These are phyloP conservation scores for Cryptococcus maquisensis DNA, from an alignment of 1,284 basidiomycete genomes.

Conservation along the genomic window DNA sequence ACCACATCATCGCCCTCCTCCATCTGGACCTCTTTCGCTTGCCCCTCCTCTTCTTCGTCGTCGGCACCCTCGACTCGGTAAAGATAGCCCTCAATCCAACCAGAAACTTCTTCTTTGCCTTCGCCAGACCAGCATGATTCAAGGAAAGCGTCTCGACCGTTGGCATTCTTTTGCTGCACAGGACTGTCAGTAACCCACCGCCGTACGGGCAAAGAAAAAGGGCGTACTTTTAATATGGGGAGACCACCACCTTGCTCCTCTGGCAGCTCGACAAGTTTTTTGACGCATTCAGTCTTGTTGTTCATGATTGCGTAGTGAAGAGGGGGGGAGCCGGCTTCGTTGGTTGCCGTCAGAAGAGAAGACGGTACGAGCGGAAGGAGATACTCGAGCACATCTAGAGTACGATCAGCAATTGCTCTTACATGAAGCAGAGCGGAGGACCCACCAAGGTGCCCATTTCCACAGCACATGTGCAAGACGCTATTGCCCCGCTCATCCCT, in stretches of 20 bases:
- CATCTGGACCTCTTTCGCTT: conserved; percentile 15
- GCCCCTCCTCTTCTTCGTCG: conserved; percentile 24
- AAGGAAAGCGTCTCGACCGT: conserved; percentile 43
- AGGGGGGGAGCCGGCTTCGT: conserved; percentile 68
- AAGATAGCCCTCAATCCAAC: conserved; percentile 49
- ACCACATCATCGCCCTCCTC: conserved; percentile 22
- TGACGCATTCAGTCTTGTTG: conserved; percentile 62
- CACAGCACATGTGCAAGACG: conserved; percentile 75
- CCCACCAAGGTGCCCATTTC: conserved; percentile 79
- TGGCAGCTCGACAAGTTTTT: conserved; percentile 58
- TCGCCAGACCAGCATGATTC: conserved; percentile 47
- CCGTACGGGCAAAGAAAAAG: not conserved
- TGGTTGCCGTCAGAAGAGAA: conserved; percentile 59
- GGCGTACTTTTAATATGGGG: conserved; percentile 41
- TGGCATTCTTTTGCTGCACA: conserved; percentile 39
- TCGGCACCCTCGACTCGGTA: conserved; percentile 36
- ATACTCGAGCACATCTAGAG: conserved; percentile 63
- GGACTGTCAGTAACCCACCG: not conserved
- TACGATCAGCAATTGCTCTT: not conserved
- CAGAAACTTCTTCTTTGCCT: conserved; percentile 49
- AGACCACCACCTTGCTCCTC: conserved; percentile 46
- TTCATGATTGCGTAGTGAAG: conserved; percentile 87
- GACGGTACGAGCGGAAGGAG: conserved; percentile 62
- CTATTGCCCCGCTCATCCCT: conserved; percentile 74
- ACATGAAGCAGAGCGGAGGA: not conserved